phyloP scores from a whole-genome alignment of 768 basidiomycete species.

The Tephrocybe rancida region DNA sequence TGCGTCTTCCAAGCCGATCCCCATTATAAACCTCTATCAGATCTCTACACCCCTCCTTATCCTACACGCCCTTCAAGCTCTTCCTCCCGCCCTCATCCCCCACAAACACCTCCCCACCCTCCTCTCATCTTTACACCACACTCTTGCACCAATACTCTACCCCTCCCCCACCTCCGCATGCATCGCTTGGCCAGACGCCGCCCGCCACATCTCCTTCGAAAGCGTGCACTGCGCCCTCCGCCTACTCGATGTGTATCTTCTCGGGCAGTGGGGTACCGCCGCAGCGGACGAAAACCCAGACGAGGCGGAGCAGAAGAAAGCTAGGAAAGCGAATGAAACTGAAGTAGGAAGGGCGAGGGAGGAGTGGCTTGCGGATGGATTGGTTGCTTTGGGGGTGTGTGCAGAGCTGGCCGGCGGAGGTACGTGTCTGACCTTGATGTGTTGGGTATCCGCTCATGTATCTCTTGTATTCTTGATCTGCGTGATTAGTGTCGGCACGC shows the following conservation, averaged over 20 bases:
- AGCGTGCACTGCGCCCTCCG: slow-evolving; percentile 58
- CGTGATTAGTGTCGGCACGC: slow-evolving; percentile 21
- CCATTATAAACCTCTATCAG: slow-evolving; percentile 26
- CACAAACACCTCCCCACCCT: slow-evolving; percentile 34
- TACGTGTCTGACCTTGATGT: slow-evolving; percentile 10
- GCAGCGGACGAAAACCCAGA: slow-evolving; percentile 9
- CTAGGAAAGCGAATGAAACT: slow-evolving; percentile 8
- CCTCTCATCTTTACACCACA: slow-evolving; percentile 30
- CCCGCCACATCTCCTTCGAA: slow-evolving; percentile 31
- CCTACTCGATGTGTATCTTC: slow-evolving; percentile 63
- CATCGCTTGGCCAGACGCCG: slow-evolving; percentile 30
- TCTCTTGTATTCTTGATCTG: background rate
- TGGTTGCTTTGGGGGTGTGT: slow-evolving; percentile 54
- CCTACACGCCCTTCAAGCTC: slow-evolving; percentile 46
- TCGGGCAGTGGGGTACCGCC: slow-evolving; percentile 52
- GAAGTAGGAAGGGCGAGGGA: slow-evolving; percentile 39
- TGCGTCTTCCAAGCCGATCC: background rate
- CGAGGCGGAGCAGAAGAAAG: slow-evolving; percentile 6
- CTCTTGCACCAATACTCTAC: slow-evolving; percentile 37
- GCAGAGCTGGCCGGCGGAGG: slow-evolving; percentile 37
- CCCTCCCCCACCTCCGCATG: slow-evolving; percentile 35
- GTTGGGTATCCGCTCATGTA: background rate
- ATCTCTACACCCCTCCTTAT: slow-evolving; percentile 59
- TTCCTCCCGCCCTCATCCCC: slow-evolving; percentile 48
- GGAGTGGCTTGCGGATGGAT: slow-evolving; percentile 45